Evolutionary conservation across 2,329 filamentous ascomycete genomes (phyloP), one percentile per base, ranked within the genome.

Genomic region (Penicillium paneum): DNA sequence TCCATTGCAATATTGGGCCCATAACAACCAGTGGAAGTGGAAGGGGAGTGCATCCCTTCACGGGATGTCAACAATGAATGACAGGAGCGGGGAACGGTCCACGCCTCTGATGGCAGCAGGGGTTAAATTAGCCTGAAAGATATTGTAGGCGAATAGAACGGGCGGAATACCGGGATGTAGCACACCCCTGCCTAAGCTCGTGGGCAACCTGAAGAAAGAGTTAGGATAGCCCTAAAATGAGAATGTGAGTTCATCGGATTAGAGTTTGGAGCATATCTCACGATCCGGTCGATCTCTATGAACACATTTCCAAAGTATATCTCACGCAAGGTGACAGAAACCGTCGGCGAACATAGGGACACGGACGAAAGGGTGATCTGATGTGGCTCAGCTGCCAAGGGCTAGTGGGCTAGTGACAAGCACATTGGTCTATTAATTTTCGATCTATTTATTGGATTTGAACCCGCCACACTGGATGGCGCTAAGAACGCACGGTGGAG

Each of bases 351-450:
- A n/a, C 39, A 39, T 19, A 17, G 36, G 36, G 36, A 36, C 8
- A 34, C 26, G 43, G 58, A 57, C n/a, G 1, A 36, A 36, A 29
- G 13, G 12, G 19, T 10, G 35, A 49, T 58, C 58, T 53, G 41
- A 36, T 61, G 61, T 64, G 61, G 61, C 58, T 64, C 54, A 63
- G 58, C 43, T 42, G 8, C 1, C 11, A 28, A 15, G 21, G 50
- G 50, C 49, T 47, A 46, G 26, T 31, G 45, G 13, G n/a, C 38
- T 38, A 21, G 13, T 31, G 8, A 10, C 7, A 6, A n/a, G 2
- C 15, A 11, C 6, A 24, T 29, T 43, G 26, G n/a, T 31, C 2
- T 11, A n/a, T 15, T 45, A 7, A 24, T 15, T 7, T 24, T 19
- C 12, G 21, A 26, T 34, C 2, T n/a, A 19, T 26, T 38, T 19